Percentiles rank a stretch among this genome's conserved stretches.
Evolutionary conservation across 2,329 filamentous ascomycete genomes (phyloP).

Genomic region (Ascochyta clinopodiicola): DNA sequence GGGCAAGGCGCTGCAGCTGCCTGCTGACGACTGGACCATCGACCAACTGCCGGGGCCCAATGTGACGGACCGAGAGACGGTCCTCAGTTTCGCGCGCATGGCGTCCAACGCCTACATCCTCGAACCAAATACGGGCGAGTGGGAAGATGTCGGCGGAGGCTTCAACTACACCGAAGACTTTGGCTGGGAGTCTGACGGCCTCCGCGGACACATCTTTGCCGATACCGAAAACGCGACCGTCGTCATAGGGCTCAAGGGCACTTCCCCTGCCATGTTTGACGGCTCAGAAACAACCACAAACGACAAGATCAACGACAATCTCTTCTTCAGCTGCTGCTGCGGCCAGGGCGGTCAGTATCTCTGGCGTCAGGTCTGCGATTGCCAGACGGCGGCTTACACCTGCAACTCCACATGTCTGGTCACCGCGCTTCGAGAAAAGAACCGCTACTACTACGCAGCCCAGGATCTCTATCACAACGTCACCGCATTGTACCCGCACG

Average conservation of each 20-base stretch:
- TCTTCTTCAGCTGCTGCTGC: constrained; percentile 98
- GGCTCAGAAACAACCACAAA: constrained; percentile 97
- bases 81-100: constrained; percentile 86
- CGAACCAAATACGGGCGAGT: constrained; percentile 73
- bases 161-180: constrained; percentile 91
- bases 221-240: constrained; percentile 86
- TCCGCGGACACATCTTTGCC: constrained; percentile 90
- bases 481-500: constrained; percentile 82
- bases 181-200: constrained; percentile 88
- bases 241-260: constrained; percentile 92
- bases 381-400: constrained; percentile 82
- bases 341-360: constrained; percentile 89
- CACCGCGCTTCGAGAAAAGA: constrained; percentile 77
- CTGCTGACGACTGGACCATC: constrained; percentile 79
- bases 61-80: constrained; percentile 81
- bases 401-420: constrained; percentile 92
- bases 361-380: constrained; percentile 93
- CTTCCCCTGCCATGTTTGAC: constrained; percentile 86
- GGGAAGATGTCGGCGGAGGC: constrained; percentile 71
- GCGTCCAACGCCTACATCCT: constrained; percentile 88
- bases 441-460: constrained; percentile 88
- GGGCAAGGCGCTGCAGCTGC: constrained; percentile 71
- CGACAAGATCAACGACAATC: constrained; percentile 96
- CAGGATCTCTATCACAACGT: constrained; percentile 92
- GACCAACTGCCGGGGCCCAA: constrained; percentile 82